Conservation (phyloP, 1,284 basidiomycete genomes). For the Cryptococcus hybrid region DNA sequence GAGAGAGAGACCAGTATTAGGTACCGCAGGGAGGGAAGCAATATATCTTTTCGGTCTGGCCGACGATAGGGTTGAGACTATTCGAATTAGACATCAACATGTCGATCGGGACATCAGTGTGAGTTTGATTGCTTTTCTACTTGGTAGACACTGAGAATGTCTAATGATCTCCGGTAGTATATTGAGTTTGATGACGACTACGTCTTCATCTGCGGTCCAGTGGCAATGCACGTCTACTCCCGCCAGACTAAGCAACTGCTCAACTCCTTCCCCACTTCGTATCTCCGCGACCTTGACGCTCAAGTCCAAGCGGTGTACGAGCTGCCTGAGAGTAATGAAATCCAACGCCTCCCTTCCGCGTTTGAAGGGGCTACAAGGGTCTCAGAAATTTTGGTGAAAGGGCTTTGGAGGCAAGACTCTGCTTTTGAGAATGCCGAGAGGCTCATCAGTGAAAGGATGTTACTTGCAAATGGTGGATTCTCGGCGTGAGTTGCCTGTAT, state of each 20-base stretch:
- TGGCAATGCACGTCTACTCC: conserved; percentile 30
- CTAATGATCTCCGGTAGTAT: conserved; percentile 25
- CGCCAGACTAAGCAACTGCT: conserved; percentile 20
- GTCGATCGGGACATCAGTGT: conserved; percentile 10
- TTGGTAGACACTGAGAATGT: background rate
- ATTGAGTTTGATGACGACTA: conserved; percentile 47
- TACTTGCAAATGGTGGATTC: conserved; percentile 9
- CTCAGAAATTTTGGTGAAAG: background rate
- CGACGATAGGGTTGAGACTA: conserved; percentile 15
- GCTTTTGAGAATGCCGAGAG: background rate
- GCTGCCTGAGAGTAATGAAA: background rate
- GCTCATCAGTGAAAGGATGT: conserved; percentile 1
- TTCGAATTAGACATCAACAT: background rate
- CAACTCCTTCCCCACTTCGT: conserved; percentile 19
- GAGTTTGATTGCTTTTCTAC: conserved; percentile 2
- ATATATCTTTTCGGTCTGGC: conserved; percentile 42
- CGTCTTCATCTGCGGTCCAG: conserved; percentile 35
- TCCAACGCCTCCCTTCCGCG: background rate
- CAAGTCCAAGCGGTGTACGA: background rate
- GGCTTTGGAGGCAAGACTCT: background rate
- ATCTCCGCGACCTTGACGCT: background rate
- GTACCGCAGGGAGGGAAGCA: conserved; percentile 22
- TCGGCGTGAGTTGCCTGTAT: conserved; percentile 18
- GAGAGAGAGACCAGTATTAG: conserved; percentile 29
- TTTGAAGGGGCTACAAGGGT: background rate